These are phyloP conservation scores for Candida broadrunensis DNA, from an alignment of 805 yeast species.

Conservation along the genomic window DNA sequence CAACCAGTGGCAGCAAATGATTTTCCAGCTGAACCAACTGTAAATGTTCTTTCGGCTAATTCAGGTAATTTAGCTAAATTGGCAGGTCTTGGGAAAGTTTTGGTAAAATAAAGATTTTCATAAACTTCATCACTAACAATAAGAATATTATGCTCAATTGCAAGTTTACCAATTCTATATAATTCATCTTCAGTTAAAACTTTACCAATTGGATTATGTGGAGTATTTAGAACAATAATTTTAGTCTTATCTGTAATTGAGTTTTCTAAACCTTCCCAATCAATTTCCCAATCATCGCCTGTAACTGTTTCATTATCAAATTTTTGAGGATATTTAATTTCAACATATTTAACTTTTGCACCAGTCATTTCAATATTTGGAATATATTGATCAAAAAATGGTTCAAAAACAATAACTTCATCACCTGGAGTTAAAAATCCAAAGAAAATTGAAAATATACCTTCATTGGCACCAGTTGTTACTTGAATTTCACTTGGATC, in stretches of 20 bases:
- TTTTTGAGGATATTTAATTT: slow-evolving; percentile 78
- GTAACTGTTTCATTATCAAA: slow-evolving; percentile 59
- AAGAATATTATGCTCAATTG: slow-evolving; percentile 79
- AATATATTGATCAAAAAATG: slow-evolving; percentile 95
- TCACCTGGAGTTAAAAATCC: slow-evolving; percentile 87
- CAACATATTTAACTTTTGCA: slow-evolving; percentile 85
- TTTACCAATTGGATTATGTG: slow-evolving; percentile 96
- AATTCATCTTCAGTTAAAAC: slow-evolving; percentile 78
- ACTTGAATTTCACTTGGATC: slow-evolving; percentile 65
- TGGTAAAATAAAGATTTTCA: slow-evolving; percentile 77
- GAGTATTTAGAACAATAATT: slow-evolving; percentile 84
- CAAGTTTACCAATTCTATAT: slow-evolving; percentile 69
- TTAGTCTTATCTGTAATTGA: slow-evolving; percentile 77
- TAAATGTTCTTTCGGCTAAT: slow-evolving; percentile 70
- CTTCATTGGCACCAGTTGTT: slow-evolving; percentile 97
- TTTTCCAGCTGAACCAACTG: slow-evolving; percentile 97
- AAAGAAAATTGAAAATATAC: slow-evolving; percentile 78
- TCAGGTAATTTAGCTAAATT: slow-evolving; percentile 66
- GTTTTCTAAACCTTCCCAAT: slow-evolving; percentile 70
- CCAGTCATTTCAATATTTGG: slow-evolving; percentile 93
- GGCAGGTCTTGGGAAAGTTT: slow-evolving; percentile 77
- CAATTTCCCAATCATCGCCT: slow-evolving; percentile 86
- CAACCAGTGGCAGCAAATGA: slow-evolving; percentile 99
- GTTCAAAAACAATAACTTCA: slow-evolving; percentile 94
- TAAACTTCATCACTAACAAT: slow-evolving; percentile 93